Evolutionary conservation across 2,329 filamentous ascomycete species (phyloP).

Genomic region (Pyricularia grisea): DNA sequence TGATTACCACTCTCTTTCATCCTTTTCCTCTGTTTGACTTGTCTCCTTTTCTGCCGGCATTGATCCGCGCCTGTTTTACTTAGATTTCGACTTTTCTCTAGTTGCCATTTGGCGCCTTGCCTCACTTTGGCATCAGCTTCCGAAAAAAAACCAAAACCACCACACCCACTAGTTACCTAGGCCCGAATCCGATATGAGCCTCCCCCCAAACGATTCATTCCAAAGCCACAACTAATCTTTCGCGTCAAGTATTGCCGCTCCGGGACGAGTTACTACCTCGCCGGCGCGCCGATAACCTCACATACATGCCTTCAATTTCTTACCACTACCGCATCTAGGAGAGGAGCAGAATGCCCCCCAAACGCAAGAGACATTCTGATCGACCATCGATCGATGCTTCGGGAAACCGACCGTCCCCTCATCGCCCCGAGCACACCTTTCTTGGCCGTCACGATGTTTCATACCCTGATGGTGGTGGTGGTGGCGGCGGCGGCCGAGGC

Average conservation of each 20-base stretch:
- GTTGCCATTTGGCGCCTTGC: background rate
- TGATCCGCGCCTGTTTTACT: slow-evolving; percentile 1
- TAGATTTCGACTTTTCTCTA: background rate
- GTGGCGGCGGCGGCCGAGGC: slow-evolving; percentile 31
- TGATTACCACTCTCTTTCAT: background rate
- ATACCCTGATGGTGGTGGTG: slow-evolving; percentile 27
- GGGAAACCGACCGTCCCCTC: slow-evolving; percentile 47
- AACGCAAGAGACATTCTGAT: slow-evolving; percentile 48
- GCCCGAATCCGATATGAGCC: background rate
- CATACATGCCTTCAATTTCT: background rate
- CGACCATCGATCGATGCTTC: slow-evolving; percentile 35
- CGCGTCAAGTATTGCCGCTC: background rate
- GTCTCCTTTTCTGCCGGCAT: background rate
- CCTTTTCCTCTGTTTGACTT: background rate
- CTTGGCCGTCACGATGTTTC: slow-evolving; percentile 50
- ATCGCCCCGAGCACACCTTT: slow-evolving; percentile 47
- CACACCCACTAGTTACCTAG: background rate
- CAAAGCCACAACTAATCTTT: background rate
- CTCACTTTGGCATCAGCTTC: background rate
- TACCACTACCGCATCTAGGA: background rate
- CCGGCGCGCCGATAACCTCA: background rate
- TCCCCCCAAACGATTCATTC: background rate
- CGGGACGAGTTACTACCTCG: background rate
- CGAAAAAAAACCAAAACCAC: background rate
- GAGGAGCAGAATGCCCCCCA: slow-evolving; percentile 40